phyloP scores from a whole-genome alignment of 2,329 filamentous ascomycete genomes.

The Colletotrichum higginsianum region DNA sequence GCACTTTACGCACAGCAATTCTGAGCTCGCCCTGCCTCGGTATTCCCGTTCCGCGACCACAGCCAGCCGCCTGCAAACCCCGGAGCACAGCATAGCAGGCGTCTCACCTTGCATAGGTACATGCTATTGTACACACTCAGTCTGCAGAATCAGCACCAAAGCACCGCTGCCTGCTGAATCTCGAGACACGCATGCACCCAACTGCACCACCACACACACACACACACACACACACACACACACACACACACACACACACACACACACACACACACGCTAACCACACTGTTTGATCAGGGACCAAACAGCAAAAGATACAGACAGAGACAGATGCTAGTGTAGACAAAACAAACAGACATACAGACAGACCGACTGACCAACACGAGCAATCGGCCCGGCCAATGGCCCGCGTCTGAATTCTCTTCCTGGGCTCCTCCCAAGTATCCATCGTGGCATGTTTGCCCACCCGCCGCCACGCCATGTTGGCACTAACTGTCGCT shows the following conservation, averaged over 20 bases:
- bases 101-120: background rate
- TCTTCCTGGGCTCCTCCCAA: background rate
- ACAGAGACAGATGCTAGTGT: background rate
- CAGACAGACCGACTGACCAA: background rate
- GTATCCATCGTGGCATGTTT: conserved; percentile 37
- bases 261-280: background rate
- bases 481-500: conserved; percentile 16
- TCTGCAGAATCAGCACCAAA: conserved; percentile 16
- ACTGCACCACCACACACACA: conserved; percentile 1
- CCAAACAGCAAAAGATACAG: too few species aligned
- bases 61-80: background rate
- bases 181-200: conserved; percentile 15
- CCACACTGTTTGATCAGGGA: too few species aligned
- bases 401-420: conserved; percentile 2
- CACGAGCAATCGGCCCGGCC: conserved; percentile 24
- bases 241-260: conserved; percentile 1
- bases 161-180: conserved; percentile 28
- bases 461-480: conserved; percentile 32
- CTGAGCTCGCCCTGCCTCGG: conserved; percentile 25
- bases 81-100: background rate
- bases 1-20: background rate
- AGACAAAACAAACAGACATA: too few species aligned
- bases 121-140: background rate
- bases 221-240: background rate
- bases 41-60: conserved; percentile 18